Evolutionary conservation across 768 basidiomycete genomes (phyloP).

Genomic region (Mycena galericulata): DNA sequence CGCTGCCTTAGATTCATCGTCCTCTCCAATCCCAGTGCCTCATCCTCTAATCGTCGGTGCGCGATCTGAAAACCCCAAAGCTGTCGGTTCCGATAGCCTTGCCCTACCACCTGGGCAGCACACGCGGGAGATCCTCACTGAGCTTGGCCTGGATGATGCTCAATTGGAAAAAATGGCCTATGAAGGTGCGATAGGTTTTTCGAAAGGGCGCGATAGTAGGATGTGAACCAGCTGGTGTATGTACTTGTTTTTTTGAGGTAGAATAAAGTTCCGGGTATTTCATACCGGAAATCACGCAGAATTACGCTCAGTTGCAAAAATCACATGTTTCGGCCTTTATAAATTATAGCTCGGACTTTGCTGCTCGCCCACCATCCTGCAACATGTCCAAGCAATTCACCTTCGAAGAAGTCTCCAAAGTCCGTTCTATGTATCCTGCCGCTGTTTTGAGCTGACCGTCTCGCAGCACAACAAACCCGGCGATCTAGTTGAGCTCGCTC

Average conservation of each 20-base stretch:
- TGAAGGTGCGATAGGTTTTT: slow-evolving; percentile 60
- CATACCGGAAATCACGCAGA: too few species aligned
- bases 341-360: too few species aligned
- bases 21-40: slow-evolving; percentile 57
- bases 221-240: background rate
- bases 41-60: slow-evolving; percentile 61
- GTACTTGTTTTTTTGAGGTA: background rate
- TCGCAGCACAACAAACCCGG: slow-evolving; percentile 80
- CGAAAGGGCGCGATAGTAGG: slow-evolving; percentile 24
- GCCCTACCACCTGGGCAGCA: slow-evolving; percentile 63
- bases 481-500: slow-evolving; percentile 66
- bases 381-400: slow-evolving; percentile 59
- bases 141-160: slow-evolving; percentile 59
- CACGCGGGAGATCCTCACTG: slow-evolving; percentile 63
- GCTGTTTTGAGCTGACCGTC: slow-evolving; percentile 10
- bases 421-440: slow-evolving; percentile 42
- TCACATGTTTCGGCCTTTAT: background rate
- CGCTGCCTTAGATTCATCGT: slow-evolving; percentile 52
- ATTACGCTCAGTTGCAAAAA: too few species aligned
- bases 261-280: background rate
- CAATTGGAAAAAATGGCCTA: slow-evolving; percentile 53
- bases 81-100: slow-evolving; percentile 26
- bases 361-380: too few species aligned
- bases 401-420: slow-evolving; percentile 80
- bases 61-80: slow-evolving; percentile 14